phyloP scores from a whole-genome alignment of 192 early-diverging fungal species.

The Powellomyces hirtus region DNA sequence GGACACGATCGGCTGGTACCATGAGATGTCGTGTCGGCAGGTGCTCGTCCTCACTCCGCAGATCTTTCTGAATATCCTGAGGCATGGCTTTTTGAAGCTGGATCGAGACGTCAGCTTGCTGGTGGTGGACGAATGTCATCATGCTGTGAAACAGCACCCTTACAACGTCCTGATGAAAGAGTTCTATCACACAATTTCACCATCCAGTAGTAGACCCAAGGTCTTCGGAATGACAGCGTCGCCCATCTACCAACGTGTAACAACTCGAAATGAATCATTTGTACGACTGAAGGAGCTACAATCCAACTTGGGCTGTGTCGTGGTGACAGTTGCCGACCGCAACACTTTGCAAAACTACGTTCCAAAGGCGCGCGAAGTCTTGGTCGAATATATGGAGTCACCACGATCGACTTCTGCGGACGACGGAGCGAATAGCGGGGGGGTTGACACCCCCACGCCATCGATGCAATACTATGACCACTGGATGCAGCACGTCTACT shows the following conservation, averaged over 20 bases:
- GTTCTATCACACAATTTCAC: slow-evolving; percentile 65
- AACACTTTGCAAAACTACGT: slow-evolving; percentile 15
- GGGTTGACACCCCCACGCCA: neutral
- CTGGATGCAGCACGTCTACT: neutral
- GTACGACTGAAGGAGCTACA: slow-evolving; percentile 32
- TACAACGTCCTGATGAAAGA: slow-evolving; percentile 80
- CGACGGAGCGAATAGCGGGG: neutral
- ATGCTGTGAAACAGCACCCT: slow-evolving; percentile 76
- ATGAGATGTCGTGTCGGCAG: slow-evolving; percentile 54
- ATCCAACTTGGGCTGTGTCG: slow-evolving; percentile 27
- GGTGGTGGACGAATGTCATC: slow-evolving; percentile 92
- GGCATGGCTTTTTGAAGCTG: slow-evolving; percentile 57
- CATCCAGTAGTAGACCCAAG: slow-evolving; percentile 59
- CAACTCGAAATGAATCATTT: slow-evolving; percentile 26
- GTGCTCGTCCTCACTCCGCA: slow-evolving; percentile 90
- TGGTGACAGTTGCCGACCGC: slow-evolving; percentile 38
- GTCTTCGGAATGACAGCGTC: slow-evolving; percentile 94
- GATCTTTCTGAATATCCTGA: slow-evolving; percentile 77
- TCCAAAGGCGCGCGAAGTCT: slow-evolving; percentile 28
- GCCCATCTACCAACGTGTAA: slow-evolving; percentile 55
- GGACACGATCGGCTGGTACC: slow-evolving; percentile 62
- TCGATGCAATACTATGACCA: slow-evolving; percentile 2
- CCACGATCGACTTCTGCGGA: neutral
- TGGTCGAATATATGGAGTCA: slow-evolving; percentile 33
- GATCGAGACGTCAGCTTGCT: slow-evolving; percentile 64